Evolutionary conservation across 768 basidiomycete species (phyloP).

Genomic region (Naganishia randhawae): DNA sequence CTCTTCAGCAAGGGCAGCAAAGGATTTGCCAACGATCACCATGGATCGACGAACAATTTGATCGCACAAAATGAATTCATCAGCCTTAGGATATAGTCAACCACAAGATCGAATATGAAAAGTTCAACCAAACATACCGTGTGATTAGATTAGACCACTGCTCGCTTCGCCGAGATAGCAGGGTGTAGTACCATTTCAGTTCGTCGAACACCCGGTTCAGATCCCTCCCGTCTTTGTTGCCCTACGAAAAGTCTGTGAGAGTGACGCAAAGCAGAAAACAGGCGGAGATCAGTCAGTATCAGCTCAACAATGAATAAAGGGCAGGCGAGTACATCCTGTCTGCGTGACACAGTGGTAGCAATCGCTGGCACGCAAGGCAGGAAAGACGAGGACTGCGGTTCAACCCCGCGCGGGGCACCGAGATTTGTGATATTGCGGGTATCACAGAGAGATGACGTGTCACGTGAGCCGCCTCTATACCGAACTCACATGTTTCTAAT

Average conservation of each 20-base stretch:
- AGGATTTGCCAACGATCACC: constrained; percentile 82
- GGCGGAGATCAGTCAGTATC: background rate
- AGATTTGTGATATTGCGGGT: background rate
- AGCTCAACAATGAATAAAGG: background rate
- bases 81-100: background rate
- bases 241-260: constrained; percentile 72
- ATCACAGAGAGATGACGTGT: no score
- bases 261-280: background rate
- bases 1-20: constrained; percentile 71
- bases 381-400: background rate
- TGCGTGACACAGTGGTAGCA: no score
- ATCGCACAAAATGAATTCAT: background rate
- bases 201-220: constrained; percentile 71
- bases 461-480: no score
- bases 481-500: no score
- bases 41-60: constrained; percentile 79
- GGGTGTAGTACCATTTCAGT: constrained; percentile 63
- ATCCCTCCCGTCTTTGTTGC: constrained; percentile 74
- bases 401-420: background rate
- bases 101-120: background rate
- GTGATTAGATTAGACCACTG: constrained; percentile 73
- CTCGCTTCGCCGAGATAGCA: constrained; percentile 67
- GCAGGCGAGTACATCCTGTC: no score
- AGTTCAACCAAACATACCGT: constrained; percentile 58
- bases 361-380: background rate